Evolutionary conservation across 805 yeast genomes (phyloP).

Genomic region (Saturnispora dispora): DNA sequence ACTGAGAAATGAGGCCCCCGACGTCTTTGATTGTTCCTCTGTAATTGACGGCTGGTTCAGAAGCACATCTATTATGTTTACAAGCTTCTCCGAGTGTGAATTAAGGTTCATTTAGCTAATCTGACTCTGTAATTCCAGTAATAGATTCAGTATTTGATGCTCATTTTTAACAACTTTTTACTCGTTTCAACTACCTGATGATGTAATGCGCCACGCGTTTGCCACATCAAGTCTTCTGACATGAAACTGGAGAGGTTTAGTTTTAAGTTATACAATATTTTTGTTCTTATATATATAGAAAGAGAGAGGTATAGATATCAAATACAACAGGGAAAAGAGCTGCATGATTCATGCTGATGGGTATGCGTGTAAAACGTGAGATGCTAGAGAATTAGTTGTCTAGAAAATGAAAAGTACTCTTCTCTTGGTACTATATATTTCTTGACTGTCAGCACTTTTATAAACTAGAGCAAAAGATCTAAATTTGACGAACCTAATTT

Average conservation of each 20-base stretch:
- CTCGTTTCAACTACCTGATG: neutral
- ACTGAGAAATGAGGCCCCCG: slow-evolving; percentile 5
- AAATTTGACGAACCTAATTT: slow-evolving; percentile 5
- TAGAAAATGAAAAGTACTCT: neutral
- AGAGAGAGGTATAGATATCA: neutral
- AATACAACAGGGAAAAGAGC: neutral
- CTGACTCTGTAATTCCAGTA: neutral
- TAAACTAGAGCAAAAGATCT: neutral
- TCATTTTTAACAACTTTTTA: neutral
- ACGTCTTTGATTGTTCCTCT: slow-evolving; percentile 4
- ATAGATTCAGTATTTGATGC: neutral
- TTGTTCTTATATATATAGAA: neutral
- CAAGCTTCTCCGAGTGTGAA: slow-evolving; percentile 3
- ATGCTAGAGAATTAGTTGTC: neutral
- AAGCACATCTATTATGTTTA: slow-evolving; percentile 1
- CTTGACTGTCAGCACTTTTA: neutral
- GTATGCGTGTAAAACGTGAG: neutral
- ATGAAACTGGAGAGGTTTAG: neutral
- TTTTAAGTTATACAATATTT: neutral
- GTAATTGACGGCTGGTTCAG: neutral
- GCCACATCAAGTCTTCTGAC: neutral
- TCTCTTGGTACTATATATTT: neutral
- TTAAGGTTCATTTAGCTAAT: neutral
- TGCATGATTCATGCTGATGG: neutral
- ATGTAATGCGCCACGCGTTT: neutral